Base-by-base conservation (phyloP, 345 rosid species). In the Sonneratia caseolaris region DNA sequence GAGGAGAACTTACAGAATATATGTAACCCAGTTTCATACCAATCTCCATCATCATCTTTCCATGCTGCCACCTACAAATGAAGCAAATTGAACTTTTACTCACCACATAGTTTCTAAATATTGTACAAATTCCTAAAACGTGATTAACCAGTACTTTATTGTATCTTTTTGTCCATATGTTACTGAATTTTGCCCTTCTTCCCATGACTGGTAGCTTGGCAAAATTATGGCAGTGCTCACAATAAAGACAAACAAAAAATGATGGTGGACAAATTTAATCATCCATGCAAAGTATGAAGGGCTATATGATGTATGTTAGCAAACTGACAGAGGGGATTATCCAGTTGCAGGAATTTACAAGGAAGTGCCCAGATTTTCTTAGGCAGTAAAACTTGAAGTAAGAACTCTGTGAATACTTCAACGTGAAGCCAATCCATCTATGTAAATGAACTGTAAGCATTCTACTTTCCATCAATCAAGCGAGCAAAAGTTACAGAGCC, bases 11-110 rank as follows among this genome's bases (percentile, higher is more conserved):
- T 85, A 94, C 97, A 94, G 82, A 94, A 94, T 79, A 91, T 91
- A 80, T 94, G 98, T 77, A 94, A 78, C 37, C 97, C 95, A 55
- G 96, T 94, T 79, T 91, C 97, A 40, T 91, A 90, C 93, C 98
- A 91, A 76, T 94, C 97, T 65, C 96, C 97, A 78, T 91, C 93
- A 45, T 83, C 86, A 82, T 91, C 96, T 80, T 87, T 90, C 98
- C 98, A 91, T 19, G 97, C 98, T 77, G 96, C 97, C 73, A 91
- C 86, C 97, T 91, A 74, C 38, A 48, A 37, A 37, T 71, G 2
- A 32, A 62, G 66, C 35, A 22, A 56, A 8, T 57, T 13, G 35
- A 22, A 32, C 13, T 57, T 57, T 57, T 32, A n/a, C 35, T 42
- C 10, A 13, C 3, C 11, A 57, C 12, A 19, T 53, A 57, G 35